A percentile compares a stretch with the other conserved stretches of the same genome.
phyloP scores from a whole-genome alignment of 2,329 filamentous ascomycete genomes.

The Pseudogymnoascus sp. region DNA sequence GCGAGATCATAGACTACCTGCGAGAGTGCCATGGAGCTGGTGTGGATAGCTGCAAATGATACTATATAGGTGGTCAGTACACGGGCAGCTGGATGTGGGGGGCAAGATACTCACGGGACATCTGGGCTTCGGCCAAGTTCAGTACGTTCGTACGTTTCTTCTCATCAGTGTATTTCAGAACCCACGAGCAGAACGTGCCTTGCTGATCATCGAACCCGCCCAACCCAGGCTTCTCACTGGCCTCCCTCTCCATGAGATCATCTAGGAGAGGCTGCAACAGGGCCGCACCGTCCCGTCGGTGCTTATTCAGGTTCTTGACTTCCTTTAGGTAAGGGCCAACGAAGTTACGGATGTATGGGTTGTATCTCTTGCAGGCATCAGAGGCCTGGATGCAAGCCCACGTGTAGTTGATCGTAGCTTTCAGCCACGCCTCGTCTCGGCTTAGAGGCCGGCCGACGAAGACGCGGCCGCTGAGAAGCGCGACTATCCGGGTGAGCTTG shows the following conservation, averaged over 20 bases:
- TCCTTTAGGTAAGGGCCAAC: slow-evolving; percentile 14
- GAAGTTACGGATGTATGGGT: slow-evolving; percentile 10
- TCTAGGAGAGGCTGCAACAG: slow-evolving; percentile 16
- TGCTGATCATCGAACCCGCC: slow-evolving; percentile 13
- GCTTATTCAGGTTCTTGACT: slow-evolving; percentile 13
- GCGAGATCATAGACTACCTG: slow-evolving; percentile 46
- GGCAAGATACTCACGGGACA: slow-evolving; percentile 20
- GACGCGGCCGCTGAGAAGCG: slow-evolving; percentile 30
- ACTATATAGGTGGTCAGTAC: slow-evolving; percentile 21
- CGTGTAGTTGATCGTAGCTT: slow-evolving; percentile 18
- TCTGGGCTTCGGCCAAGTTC: slow-evolving; percentile 28
- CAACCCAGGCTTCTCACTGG: background rate
- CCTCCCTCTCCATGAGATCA: background rate
- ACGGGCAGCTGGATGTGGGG: background rate
- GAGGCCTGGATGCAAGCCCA: slow-evolving; percentile 13
- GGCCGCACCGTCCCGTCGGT: slow-evolving; percentile 12
- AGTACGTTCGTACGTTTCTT: slow-evolving; percentile 4
- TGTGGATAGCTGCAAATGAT: slow-evolving; percentile 45
- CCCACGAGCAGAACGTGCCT: slow-evolving; percentile 17
- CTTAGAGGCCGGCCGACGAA: slow-evolving; percentile 23
- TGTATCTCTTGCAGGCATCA: slow-evolving; percentile 18
- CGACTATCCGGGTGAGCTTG: slow-evolving; percentile 32
- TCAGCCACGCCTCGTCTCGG: slow-evolving; percentile 22
- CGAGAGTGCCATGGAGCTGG: slow-evolving; percentile 38
- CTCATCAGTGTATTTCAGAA: slow-evolving; percentile 15